Base-by-base conservation (phyloP, 1,284 basidiomycete species). In the Malassezia psittaci region DNA sequence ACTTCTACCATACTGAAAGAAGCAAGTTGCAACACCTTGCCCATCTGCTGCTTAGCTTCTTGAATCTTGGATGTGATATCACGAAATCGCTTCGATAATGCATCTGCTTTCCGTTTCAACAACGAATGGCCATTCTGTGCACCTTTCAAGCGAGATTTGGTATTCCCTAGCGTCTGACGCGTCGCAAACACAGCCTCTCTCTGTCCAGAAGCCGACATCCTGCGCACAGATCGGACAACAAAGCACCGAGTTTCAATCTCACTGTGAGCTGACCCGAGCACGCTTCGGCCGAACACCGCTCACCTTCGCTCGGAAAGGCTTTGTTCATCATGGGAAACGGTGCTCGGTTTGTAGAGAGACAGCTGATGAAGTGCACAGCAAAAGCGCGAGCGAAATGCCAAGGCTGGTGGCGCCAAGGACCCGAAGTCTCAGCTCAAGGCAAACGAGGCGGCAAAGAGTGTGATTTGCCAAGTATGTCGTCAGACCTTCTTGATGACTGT, bases 31-130 rank as follows among this genome's bases (percentile, higher is more conserved):
- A 99, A 94, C 32, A 98, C 91, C 62, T 86, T 81, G 38, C 94
- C 94, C 94, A 98, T 98, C 79, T 96, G 90, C 58, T 90, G 84
- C 77, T 99, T 99, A 15, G 94, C 93, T 80, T 98, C 94, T 73
- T 96, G 91, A 41, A 78, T 78, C 67, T 78, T 78, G 51, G 64
- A 65, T 2, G 77, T 77, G 63, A 78, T 78, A 43, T 68, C 76
- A 58, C 90, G 81, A 79, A 96, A 96, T 64, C 90, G 81, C 45
- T 88, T 91, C 33, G 87, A 91, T 60, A 96, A 79, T 38, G 91
- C 91, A 80, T 96, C 91, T 51, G 90, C 84, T 79, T 96, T 96
- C 83, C 94, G 94, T 44, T 93, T 93, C 39, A 98, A 82, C 15
- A 98, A 79, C 0, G 90, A 96, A 77, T 98, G 93, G 9, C 93